These are phyloP conservation scores for Cercospora beticola DNA, from an alignment of 2,329 filamentous ascomycete genomes.

Conservation along the genomic window DNA sequence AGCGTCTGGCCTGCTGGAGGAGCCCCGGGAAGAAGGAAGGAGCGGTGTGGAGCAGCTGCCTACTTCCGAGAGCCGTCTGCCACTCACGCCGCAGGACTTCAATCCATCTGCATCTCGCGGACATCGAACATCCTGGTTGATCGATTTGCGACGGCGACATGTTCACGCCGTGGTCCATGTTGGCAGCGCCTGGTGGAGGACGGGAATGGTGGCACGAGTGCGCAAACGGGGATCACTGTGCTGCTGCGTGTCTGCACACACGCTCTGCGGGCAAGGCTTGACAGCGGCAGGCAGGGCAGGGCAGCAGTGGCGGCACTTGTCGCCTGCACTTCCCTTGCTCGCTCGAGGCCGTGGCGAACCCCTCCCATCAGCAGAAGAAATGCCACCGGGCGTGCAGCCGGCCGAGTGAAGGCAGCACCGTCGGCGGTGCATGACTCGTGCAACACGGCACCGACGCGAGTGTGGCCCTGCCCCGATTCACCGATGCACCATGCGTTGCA, in stretches of 20 bases:
- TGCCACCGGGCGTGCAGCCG: not conserved
- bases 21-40: not conserved
- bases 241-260: not conserved
- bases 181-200: not conserved
- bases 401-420: no score
- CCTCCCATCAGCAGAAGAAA: not conserved
- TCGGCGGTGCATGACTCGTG: not conserved
- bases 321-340: not conserved
- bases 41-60: not conserved
- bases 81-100: no score
- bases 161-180: no score
- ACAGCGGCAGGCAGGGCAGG: not conserved
- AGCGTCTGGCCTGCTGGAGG: not conserved
- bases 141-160: no score
- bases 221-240: not conserved
- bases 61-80: not conserved
- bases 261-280: not conserved
- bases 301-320: not conserved
- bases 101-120: no score
- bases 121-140: no score
- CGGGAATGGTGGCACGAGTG: not conserved
- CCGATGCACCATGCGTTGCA: not conserved
- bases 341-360: not conserved
- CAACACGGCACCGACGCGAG: not conserved
- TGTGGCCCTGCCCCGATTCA: not conserved